Base-by-base conservation (phyloP, 306 rosid genomes). In the Vicia sativa region DNA sequence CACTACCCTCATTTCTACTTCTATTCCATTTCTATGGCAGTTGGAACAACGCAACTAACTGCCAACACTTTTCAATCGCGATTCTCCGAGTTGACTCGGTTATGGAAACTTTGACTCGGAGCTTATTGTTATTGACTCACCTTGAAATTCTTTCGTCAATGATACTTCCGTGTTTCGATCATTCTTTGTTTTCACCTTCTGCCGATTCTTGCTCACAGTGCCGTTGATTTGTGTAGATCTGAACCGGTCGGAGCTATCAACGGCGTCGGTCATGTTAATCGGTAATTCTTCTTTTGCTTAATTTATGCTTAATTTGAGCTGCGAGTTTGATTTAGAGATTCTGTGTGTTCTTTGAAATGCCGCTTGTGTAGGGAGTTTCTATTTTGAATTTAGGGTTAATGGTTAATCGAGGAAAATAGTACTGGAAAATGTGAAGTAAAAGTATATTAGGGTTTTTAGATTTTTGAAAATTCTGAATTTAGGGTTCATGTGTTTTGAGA, bases 151-250 rank as follows among this genome's bases (percentile, higher is more conserved):
- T 44, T 41, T 35, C 31, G 8, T 37, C 45, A 19, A 67, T 73
- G 48, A 48, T 55, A 23, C 6, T 77, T 23, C 61, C 44, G 13
- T 57, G 71, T 64, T 76, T 56, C 67, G 85, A 74, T 87, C 82
- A 73, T 54, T 75, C 72, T 68, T 62, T 63, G 3, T 35, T 55
- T 73, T 48, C 70, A 31, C 44, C 71, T 74, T 38, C 72, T 7
- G 12, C 8, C 16, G 35, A 42, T 71, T 28, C 65, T 65, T 68
- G 67, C 55, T 83, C 83, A 37, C 78, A 76, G 79, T 70, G 54
- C 42, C 35, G 80, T 71, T 80, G 81, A 44, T 80, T 83, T 42
- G 23, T 58, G 3, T 65, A 85, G 95, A 87, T 90, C 91, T 87
- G 87, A 77, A 58, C 71, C 74, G 39, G 49, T 39, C 18, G 26